A percentile compares a stretch with the other conserved stretches of the same genome.
Conservation (phyloP, 2,329 filamentous ascomycete genomes). For the Cladophialophora bantiana region DNA sequence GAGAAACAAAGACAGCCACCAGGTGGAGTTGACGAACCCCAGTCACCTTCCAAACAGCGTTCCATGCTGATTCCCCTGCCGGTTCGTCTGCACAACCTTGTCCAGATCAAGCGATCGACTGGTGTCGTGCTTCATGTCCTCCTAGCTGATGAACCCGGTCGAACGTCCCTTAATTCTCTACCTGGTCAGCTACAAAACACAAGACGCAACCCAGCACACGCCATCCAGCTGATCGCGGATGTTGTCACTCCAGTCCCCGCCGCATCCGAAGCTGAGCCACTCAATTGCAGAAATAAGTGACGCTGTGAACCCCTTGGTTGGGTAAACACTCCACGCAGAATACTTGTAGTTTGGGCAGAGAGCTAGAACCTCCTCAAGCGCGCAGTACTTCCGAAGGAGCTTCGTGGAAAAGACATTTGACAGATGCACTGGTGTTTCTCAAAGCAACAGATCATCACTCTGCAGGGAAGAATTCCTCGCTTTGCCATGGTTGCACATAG, state of each 20-base stretch:
- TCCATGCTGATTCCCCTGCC: slow-evolving; percentile 10
- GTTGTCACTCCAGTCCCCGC: slow-evolving; percentile 1
- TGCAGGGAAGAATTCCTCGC: background rate
- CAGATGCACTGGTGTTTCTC: background rate
- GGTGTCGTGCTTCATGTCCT: background rate
- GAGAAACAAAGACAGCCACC: slow-evolving; percentile 16
- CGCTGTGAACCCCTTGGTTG: background rate
- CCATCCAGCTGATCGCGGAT: background rate
- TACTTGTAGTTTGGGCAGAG: background rate
- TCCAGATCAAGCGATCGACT: background rate
- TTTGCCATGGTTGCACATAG: background rate
- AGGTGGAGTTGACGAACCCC: background rate
- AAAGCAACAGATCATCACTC: background rate
- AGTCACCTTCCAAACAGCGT: slow-evolving; percentile 17
- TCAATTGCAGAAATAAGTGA: background rate
- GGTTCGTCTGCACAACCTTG: background rate
- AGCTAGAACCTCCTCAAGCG: background rate
- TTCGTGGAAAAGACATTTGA: background rate
- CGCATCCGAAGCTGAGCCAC: background rate
- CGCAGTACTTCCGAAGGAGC: background rate
- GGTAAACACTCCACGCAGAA: background rate
- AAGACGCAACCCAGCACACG: background rate
- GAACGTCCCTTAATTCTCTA: background rate
- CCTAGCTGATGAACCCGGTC: background rate
- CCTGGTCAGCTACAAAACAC: background rate